Base-by-base conservation (phyloP, 2,329 filamentous ascomycete genomes). In the Arthrobotrys pseudoclavata region DNA sequence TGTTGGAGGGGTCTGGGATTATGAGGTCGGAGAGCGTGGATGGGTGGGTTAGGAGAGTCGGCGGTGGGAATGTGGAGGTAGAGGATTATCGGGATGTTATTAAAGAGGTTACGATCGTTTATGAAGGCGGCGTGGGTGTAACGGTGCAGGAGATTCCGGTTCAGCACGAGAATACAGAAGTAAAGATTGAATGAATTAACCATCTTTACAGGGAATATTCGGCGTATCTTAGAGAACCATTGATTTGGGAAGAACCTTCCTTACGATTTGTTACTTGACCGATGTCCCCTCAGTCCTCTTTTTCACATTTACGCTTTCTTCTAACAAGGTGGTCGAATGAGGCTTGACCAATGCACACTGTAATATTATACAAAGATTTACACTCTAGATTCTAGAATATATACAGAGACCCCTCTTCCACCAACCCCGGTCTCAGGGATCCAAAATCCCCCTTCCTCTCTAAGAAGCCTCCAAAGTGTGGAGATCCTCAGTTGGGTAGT, bases 71-170 rank as follows among this genome's bases (percentile, higher is more conserved):
- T 29, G 79, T 81, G 20, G 78, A 81, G 20, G 61, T 76, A 42
- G 80, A 80, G 31, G 80, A 80, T 72, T 80, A 80, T 66, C 69
- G 68, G 34, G 79, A 80, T 62, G 80, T 80, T 20, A 74, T 81
- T 24, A 76, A 79, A 47, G 80, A 81, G 61, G 77, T 81, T 29
- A 53, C 63, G n/a, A 66, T 57, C 29, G 66, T 80, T 47, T 78
- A 68, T 42, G 62, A 62, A 13, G 57, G 42, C 2, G 48, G 37
- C 22, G 57, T 40, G 4, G 66, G 50, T 20, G 31, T 66, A 3
- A 29, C 42, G 13, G 64, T 75, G 9, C 37, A 61, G 24, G 70
- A 67, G 62, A 75, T 68, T 6, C 31, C 61, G 20, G 26, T 62
- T 22, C 37, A 53, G 26, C 6, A 45, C 9, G 57, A 29, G 69